A percentile compares a stretch with the other conserved stretches of the same genome.
These are phyloP conservation scores for Jaltomata sinuosa DNA, from an alignment of 257 asterid species.

Conservation along the genomic window DNA sequence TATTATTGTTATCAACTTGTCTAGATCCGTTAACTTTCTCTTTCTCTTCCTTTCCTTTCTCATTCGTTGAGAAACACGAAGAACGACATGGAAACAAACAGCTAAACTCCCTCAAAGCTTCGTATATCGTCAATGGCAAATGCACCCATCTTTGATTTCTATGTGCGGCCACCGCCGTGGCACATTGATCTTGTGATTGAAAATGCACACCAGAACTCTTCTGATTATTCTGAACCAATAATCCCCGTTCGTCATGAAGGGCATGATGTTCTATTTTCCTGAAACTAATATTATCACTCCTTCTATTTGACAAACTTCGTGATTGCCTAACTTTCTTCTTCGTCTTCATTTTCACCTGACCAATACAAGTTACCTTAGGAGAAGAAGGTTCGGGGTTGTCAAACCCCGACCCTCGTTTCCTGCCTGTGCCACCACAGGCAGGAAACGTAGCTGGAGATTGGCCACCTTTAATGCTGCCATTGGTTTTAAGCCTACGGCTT, in stretches of 20 bases:
- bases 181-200: constrained; percentile 39
- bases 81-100: constrained; percentile 72
- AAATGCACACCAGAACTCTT: constrained; percentile 30
- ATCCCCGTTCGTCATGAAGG: constrained; percentile 3
- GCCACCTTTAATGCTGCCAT: constrained; percentile 75
- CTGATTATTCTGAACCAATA: constrained; percentile 5
- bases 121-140: constrained; percentile 76
- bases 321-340: constrained; percentile 64
- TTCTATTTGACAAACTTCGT: constrained; percentile 52
- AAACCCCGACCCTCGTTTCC: constrained; percentile 47
- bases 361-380: constrained; percentile 94
- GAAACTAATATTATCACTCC: constrained; percentile 52
- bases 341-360: constrained; percentile 85
- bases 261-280: constrained; percentile 37
- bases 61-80: constrained; percentile 43
- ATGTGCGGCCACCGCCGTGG: constrained; percentile 26
- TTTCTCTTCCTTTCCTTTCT: constrained; percentile 22
- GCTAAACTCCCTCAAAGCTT: constrained; percentile 67
- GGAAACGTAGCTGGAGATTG: constrained; percentile 58
- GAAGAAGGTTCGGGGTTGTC: constrained; percentile 96
- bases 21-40: constrained; percentile 15
- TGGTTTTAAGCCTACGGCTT: constrained; percentile 66
- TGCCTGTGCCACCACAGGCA: constrained; percentile 18
- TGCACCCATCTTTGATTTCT: constrained; percentile 91
- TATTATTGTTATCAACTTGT: neutral